Percentiles rank a stretch among this genome's conserved stretches.
Conservation (phyloP, 352 stramenopile genomes). For the Phytophthora brassicae region DNA sequence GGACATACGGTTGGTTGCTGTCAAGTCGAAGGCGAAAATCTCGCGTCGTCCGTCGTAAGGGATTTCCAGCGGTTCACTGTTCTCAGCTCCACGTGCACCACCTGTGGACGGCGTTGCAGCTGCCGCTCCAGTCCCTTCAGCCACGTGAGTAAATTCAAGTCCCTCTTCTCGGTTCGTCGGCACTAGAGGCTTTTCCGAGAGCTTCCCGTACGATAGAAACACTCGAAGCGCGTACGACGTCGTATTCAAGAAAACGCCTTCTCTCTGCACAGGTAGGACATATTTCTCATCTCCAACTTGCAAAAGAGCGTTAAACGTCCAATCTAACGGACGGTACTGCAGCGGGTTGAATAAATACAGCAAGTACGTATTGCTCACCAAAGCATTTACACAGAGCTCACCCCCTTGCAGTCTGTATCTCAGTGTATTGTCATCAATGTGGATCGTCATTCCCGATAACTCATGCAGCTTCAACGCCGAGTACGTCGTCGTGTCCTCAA, state of each 20-base stretch:
- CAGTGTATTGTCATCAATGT: slow-evolving; percentile 85
- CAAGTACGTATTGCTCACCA: slow-evolving; percentile 87
- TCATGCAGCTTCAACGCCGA: slow-evolving; percentile 71
- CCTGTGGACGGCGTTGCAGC: slow-evolving; percentile 5
- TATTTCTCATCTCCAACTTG: slow-evolving; percentile 55
- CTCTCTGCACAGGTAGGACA: slow-evolving; percentile 57
- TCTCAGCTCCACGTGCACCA: slow-evolving; percentile 48
- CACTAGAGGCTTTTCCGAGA: slow-evolving; percentile 37
- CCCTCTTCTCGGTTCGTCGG: slow-evolving; percentile 18
- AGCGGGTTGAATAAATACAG: slow-evolving; percentile 89
- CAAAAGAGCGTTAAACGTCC: slow-evolving; percentile 72
- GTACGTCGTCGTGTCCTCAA: slow-evolving; percentile 28
- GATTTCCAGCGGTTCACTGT: slow-evolving; percentile 65
- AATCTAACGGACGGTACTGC: slow-evolving; percentile 79
- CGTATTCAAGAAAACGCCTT: slow-evolving; percentile 83
- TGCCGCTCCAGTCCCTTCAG: slow-evolving; percentile 11
- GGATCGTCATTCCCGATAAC: slow-evolving; percentile 84
- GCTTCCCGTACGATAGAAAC: slow-evolving; percentile 85
- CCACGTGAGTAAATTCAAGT: slow-evolving; percentile 15
- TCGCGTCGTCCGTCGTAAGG: slow-evolving; percentile 53
- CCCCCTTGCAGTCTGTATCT: slow-evolving; percentile 59
- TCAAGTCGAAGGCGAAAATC: slow-evolving; percentile 68
- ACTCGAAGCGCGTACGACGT: slow-evolving; percentile 68
- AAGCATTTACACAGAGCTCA: slow-evolving; percentile 74
- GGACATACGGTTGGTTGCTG: slow-evolving; percentile 73